Evolutionary conservation across 768 basidiomycete genomes (phyloP).

Genomic region (Lenzites betulinus): DNA sequence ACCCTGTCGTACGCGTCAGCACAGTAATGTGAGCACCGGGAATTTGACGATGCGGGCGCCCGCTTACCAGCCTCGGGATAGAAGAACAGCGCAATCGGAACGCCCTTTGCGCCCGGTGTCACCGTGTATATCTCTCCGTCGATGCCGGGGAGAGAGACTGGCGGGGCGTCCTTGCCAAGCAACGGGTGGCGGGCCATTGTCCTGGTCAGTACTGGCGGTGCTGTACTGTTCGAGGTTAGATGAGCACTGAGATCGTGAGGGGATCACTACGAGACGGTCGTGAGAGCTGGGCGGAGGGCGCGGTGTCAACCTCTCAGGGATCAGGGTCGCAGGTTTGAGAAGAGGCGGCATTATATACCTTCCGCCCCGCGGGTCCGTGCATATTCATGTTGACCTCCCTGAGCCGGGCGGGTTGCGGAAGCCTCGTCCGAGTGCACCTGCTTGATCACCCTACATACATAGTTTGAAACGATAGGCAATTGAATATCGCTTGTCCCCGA

Average conservation of each 20-base stretch:
- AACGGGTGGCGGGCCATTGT: slow-evolving; percentile 43
- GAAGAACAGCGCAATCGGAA: slow-evolving; percentile 77
- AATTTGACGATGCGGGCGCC: neutral
- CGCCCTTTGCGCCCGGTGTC: slow-evolving; percentile 54
- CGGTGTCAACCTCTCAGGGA: neutral
- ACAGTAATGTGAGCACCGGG: slow-evolving; percentile 18
- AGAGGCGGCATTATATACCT: slow-evolving; percentile 8
- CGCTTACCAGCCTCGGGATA: slow-evolving; percentile 66
- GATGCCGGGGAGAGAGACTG: slow-evolving; percentile 63
- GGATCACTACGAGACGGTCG: slow-evolving; percentile 4
- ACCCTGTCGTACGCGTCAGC: slow-evolving; percentile 46
- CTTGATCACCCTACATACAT: too few relatives aligned
- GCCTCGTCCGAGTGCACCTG: too few relatives aligned
- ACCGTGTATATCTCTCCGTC: slow-evolving; percentile 63
- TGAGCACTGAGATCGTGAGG: slow-evolving; percentile 1
- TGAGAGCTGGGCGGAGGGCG: slow-evolving; percentile 1
- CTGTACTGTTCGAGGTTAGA: neutral
- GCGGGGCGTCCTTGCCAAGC: slow-evolving; percentile 65
- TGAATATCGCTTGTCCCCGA: too few relatives aligned
- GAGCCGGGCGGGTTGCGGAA: neutral
- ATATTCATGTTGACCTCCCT: neutral
- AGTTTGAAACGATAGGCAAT: too few relatives aligned
- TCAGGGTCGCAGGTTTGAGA: neutral
- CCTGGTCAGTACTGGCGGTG: too few relatives aligned
- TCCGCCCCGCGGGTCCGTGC: neutral